phyloP scores from a whole-genome alignment of 257 asterid species.

The Lycium barbarum region DNA sequence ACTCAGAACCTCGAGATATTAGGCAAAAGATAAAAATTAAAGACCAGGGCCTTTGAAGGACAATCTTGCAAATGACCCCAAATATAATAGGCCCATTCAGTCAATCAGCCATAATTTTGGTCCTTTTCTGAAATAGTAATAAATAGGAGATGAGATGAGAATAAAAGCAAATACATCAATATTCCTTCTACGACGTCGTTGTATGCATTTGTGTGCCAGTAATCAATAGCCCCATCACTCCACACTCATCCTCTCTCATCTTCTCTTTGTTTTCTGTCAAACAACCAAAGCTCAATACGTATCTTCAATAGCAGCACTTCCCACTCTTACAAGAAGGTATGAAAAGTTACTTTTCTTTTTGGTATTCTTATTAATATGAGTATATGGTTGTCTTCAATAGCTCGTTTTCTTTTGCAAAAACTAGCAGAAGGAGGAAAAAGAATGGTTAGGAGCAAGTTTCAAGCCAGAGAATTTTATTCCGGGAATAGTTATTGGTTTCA shows the following conservation, averaged over 20 bases:
- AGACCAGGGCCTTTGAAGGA: too few relatives aligned
- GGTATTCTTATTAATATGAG: too few relatives aligned
- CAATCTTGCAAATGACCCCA: too few relatives aligned
- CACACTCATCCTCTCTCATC: background rate
- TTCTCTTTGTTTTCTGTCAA: background rate
- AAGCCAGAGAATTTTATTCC: conserved; percentile 92
- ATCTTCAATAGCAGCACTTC: conserved; percentile 32
- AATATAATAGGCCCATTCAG: too few relatives aligned
- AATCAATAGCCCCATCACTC: background rate
- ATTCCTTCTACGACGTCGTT: background rate
- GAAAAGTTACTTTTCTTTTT: background rate
- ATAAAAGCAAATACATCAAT: background rate
- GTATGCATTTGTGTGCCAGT: background rate
- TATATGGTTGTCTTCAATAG: too few relatives aligned
- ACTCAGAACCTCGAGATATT: too few relatives aligned
- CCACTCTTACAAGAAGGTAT: conserved; percentile 65
- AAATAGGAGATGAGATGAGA: too few relatives aligned
- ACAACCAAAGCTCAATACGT: conserved; percentile 26
- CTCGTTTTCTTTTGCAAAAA: background rate
- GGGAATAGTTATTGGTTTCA: conserved; percentile 86
- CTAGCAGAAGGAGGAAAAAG: conserved; percentile 58
- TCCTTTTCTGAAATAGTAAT: too few relatives aligned
- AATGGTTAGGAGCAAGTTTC: conserved; percentile 84
- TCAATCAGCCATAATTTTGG: too few relatives aligned
- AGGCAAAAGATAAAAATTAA: too few relatives aligned